These are phyloP conservation scores for Talaromyces atroroseus DNA, from an alignment of 2,329 filamentous ascomycete species.

Conservation along the genomic window DNA sequence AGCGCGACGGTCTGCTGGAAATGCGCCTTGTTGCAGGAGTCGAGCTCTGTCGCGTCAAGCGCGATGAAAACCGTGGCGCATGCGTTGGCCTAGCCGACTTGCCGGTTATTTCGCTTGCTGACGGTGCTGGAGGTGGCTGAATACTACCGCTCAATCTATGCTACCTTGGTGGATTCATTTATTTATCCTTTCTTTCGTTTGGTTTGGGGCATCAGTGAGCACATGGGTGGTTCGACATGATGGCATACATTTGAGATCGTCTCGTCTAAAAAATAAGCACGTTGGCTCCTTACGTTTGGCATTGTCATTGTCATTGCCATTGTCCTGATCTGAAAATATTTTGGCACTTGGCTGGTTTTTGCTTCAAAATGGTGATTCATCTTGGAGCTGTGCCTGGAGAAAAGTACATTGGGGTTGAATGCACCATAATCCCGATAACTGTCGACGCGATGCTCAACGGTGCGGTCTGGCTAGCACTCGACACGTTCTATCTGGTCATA, in stretches of 20 bases:
- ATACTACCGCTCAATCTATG: conserved; percentile 19
- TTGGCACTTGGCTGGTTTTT: neutral
- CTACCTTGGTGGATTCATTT: conserved; percentile 25
- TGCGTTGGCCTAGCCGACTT: conserved; percentile 51
- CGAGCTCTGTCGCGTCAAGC: conserved; percentile 54
- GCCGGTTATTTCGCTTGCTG: conserved; percentile 23
- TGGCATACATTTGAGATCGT: neutral
- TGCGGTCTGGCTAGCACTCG: neutral
- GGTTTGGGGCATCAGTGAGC: conserved; percentile 46
- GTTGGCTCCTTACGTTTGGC: neutral
- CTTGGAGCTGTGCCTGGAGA: neutral
- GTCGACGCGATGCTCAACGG: neutral
- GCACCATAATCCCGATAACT: neutral
- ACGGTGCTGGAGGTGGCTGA: conserved; percentile 26
- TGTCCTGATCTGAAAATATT: neutral
- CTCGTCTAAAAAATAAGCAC: neutral
- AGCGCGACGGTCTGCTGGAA: conserved; percentile 14
- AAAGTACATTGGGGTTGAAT: neutral
- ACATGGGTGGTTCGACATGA: conserved; percentile 39
- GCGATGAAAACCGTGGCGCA: conserved; percentile 30
- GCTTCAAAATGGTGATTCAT: conserved; percentile 11
- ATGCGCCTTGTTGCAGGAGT: conserved; percentile 40
- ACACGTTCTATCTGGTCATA: neutral
- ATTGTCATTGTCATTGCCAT: neutral
- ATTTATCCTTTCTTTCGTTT: conserved; percentile 18